Evolutionary conservation across 202 grass and related monocot genomes (phyloP).

Genomic region (Saccharum hybrid): DNA sequence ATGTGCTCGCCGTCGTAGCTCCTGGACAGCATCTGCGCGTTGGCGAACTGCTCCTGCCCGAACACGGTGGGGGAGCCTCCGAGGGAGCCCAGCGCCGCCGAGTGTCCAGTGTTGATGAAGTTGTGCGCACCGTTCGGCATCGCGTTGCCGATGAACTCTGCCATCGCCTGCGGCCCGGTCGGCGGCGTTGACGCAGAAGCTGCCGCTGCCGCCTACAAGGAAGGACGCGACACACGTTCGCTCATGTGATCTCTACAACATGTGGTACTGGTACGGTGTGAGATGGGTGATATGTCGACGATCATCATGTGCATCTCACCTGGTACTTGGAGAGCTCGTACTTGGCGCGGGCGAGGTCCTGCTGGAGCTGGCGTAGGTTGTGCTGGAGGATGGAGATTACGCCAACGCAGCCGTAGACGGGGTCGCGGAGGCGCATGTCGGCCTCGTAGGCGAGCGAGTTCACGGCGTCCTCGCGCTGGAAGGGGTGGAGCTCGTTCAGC

Average conservation of each 20-base stretch:
- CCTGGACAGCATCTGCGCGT: slow-evolving; percentile 62
- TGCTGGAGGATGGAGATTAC: slow-evolving; percentile 99
- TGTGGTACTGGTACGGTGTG: neutral
- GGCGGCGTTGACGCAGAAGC: slow-evolving; percentile 35
- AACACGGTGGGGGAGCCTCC: slow-evolving; percentile 40
- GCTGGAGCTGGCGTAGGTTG: slow-evolving; percentile 90
- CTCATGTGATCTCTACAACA: neutral
- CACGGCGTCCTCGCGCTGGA: slow-evolving; percentile 94
- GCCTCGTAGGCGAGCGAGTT: slow-evolving; percentile 99
- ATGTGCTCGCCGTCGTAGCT: slow-evolving; percentile 62
- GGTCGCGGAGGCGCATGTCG: slow-evolving; percentile 97
- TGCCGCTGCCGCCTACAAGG: slow-evolving; percentile 42
- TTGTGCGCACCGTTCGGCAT: slow-evolving; percentile 50
- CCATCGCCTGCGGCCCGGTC: slow-evolving; percentile 49
- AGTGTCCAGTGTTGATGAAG: slow-evolving; percentile 59
- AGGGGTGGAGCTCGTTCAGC: slow-evolving; percentile 94
- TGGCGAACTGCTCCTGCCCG: slow-evolving; percentile 73
- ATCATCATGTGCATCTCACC: slow-evolving; percentile 12
- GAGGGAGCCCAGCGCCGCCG: slow-evolving; percentile 40
- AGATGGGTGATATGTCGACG: no score
- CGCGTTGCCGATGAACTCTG: slow-evolving; percentile 61
- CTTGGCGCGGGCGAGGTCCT: slow-evolving; percentile 77
- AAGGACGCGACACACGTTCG: neutral
- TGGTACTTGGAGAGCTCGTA: slow-evolving; percentile 87
- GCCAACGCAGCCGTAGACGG: slow-evolving; percentile 96